Percentiles rank a stretch among this genome's conserved stretches.
Evolutionary conservation across 148 eudicot genomes (phyloP).

Genomic region (Amaranthus cruentus): DNA sequence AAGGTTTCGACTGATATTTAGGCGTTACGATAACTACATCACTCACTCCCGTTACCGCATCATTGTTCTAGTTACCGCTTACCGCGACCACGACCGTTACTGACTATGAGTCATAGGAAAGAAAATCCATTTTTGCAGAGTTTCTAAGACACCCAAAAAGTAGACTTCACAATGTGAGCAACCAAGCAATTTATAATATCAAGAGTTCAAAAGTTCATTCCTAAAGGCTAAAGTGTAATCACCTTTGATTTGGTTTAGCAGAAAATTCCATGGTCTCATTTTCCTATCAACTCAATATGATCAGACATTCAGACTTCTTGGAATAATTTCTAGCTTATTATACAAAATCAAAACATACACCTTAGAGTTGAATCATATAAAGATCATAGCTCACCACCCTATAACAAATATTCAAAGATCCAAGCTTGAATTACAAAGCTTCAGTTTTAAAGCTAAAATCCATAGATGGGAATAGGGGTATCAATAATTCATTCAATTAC

Average conservation of each 20-base stretch:
- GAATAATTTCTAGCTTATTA: not conserved
- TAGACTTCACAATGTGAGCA: conserved; percentile 7
- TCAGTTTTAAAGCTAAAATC: too few species aligned
- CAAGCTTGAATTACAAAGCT: too few species aligned
- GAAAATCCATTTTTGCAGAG: not conserved
- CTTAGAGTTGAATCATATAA: too few species aligned
- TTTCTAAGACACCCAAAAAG: not conserved
- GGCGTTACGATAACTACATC: too few species aligned
- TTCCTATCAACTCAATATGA: not conserved
- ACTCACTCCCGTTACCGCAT: too few species aligned
- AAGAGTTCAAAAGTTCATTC: not conserved
- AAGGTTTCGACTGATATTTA: too few species aligned
- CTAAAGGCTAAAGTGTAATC: not conserved
- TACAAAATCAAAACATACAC: not conserved
- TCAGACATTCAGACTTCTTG: not conserved
- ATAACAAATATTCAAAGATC: too few species aligned
- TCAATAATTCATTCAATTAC: too few species aligned
- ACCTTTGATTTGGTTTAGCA: not conserved
- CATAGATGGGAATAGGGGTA: too few species aligned
- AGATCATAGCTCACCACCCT: too few species aligned
- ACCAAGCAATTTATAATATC: not conserved
- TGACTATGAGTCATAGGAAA: not conserved
- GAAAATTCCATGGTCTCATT: conserved; percentile 9
- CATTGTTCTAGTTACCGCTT: too few species aligned
- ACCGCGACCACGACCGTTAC: too few species aligned